Evolutionary conservation across 768 basidiomycete species (phyloP), one percentile per base, ranked within the genome.

Genomic region (Pleurotus pulmonarius): DNA sequence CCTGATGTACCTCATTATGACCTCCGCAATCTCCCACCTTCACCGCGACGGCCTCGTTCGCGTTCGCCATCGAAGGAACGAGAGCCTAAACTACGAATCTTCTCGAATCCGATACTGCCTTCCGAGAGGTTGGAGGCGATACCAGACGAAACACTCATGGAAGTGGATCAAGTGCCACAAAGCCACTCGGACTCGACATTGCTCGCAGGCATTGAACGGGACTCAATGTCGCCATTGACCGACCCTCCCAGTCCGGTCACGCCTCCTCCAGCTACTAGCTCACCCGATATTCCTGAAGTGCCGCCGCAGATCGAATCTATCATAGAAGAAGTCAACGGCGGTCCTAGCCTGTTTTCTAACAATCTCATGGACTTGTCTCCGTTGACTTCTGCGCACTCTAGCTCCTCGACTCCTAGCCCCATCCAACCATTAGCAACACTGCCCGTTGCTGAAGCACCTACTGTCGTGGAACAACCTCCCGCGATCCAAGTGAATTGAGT

Each of bases 41-140:
- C 77, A 26, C 77, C 77, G 4, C 71, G 69, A 49, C 72, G 72
- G 38, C 60, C 64, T 37, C 69, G 70, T 20, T 68, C 73, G 7
- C 69, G 65, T 51, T 78, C 77, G 11, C 70, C 54, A 7, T 74
- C 71, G n/a, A 81, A 76, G 60, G 72, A 73, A 56, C 64, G 58
- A 24, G 72, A 70, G 43, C 60, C 65, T 16, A 73, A 68, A 48
- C 56, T 75, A 13, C 70, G 68, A 7, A 68, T 73, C 38, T 55
- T 64, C 46, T 61, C 67, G 49, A 62, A 62, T 55, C 58, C 62
- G 3, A 20, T 49, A 5, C n/a, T n/a, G 8, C 24, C 29, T 29
- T 16, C 61, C 15, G 60, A 46, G 15, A 46, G 65, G 7, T 59
- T 61, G 20, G 64, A 40, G 18, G 37, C 69, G 20, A 68, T 71